Evolutionary conservation across 805 yeast genomes (phyloP), one percentile per base, ranked within the genome.

Genomic region (Zygosaccharomyces bisporus): DNA sequence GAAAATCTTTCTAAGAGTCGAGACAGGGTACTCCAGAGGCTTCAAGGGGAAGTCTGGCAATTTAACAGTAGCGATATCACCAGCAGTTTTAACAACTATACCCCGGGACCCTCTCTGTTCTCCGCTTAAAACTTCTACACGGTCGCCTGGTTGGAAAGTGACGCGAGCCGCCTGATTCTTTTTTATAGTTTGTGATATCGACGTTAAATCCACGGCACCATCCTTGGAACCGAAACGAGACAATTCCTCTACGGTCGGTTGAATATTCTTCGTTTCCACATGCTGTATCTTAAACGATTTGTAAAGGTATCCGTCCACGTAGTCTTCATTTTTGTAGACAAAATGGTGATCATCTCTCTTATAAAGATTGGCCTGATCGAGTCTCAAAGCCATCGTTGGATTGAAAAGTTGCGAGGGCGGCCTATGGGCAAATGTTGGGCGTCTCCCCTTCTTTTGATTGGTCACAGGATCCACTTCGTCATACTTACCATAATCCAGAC

Each of bases 51-150:
- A 81, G 47, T 76, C 73, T 56, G 63, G 74, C 66, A 64, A 68
- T 46, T 64, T 68, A 4, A 79, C 68, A 7, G 79, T 66, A 18
- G 77, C 79, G 44, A 77, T 73, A 53, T 84, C 93, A 13, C 81
- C 78, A 3, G 80, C 74, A 1, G 89, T 78, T 44, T 61, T 60
- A 19, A 84, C 75, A 41, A 91, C 95, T 41, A 76, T 75, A 67
- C 97, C 99, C 42, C 77, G 75, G 48, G 95, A 79, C 48, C 91
- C 95, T 36, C 90, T 80, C 68, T 90, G 97, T 68, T 93, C 99
- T 62, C 99, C 99, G 52, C 81, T 80, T 41, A 86, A 75, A 39
- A 93, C 86, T 67, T 90, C 96, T 38, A 93, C 96, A 54, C 86
- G 78, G 64, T 93, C 99, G 54, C 96, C 97, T 4, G 95, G 87